phyloP scores from a whole-genome alignment of 805 yeast species.

The Ogataea nitratoaversa region DNA sequence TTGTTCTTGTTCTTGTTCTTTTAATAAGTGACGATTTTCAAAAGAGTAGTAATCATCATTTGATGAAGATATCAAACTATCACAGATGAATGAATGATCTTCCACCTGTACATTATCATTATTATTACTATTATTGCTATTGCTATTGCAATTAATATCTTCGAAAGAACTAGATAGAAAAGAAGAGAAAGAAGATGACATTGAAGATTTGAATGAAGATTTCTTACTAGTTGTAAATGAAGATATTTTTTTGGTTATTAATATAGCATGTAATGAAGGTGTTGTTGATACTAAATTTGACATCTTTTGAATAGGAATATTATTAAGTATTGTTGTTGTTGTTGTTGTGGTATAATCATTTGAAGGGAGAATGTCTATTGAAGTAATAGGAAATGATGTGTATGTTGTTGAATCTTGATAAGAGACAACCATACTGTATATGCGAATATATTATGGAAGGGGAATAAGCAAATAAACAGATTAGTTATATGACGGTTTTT shows the following conservation, averaged over 20 bases:
- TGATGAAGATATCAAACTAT: too few relatives aligned
- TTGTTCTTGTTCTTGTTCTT: too few relatives aligned
- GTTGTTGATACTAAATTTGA: conserved; percentile 10
- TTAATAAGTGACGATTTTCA: too few relatives aligned
- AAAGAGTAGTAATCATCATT: conserved; percentile 3
- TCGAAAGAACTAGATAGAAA: neutral
- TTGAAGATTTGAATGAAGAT: conserved; percentile 5
- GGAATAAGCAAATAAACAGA: too few relatives aligned
- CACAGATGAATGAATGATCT: too few relatives aligned
- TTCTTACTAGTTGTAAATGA: conserved; percentile 9
- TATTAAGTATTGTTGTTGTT: neutral
- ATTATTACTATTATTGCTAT: neutral
- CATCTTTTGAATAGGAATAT: neutral
- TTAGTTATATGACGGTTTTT: too few relatives aligned
- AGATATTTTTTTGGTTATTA: conserved; percentile 7
- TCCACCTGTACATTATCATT: neutral
- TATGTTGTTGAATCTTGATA: too few relatives aligned
- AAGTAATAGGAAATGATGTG: too few relatives aligned
- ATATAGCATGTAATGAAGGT: conserved; percentile 13
- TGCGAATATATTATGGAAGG: neutral
- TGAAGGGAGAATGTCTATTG: neutral
- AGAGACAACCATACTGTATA: too few relatives aligned
- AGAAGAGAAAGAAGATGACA: neutral
- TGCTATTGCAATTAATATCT: neutral
- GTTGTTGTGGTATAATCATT: neutral